Percentiles rank a stretch among this genome's conserved stretches.
Conservation (phyloP, 2,329 filamentous ascomycete genomes). For the Sporothrix inflata region DNA sequence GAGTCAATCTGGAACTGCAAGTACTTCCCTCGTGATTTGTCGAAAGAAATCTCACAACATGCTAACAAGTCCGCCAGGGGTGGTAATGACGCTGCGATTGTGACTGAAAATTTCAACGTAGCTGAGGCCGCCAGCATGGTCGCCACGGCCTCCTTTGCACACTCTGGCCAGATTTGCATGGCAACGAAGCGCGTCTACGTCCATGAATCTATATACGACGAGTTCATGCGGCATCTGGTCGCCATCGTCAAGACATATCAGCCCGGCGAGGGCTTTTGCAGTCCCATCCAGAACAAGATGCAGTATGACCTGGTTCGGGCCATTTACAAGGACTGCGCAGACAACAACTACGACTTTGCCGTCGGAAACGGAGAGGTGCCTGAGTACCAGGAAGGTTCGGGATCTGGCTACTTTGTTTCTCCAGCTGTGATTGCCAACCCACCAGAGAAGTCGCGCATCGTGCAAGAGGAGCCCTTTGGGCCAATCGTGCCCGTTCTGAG, state of each 20-base stretch:
- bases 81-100: not conserved
- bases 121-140: not conserved
- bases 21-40: not conserved
- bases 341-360: slow-evolving; percentile 1
- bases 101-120: not conserved
- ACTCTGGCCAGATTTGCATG: not conserved
- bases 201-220: not conserved
- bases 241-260: not conserved
- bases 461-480: not conserved
- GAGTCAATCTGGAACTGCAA: not conserved
- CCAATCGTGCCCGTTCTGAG: not conserved
- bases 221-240: not conserved
- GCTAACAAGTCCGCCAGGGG: not conserved
- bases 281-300: slow-evolving; percentile 3
- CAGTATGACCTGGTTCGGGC: not conserved
- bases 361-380: not conserved
- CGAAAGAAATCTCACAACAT: not conserved
- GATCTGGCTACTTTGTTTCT: not conserved
- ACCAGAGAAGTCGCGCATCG: not conserved
- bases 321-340: not conserved
- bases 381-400: not conserved
- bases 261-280: not conserved
- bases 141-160: not conserved
- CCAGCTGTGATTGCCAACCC: not conserved
- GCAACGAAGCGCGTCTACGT: not conserved